Evolutionary conservation across 805 yeast species (phyloP), one percentile per base, ranked within the genome.

Genomic region (Soucietia sequanensis): DNA sequence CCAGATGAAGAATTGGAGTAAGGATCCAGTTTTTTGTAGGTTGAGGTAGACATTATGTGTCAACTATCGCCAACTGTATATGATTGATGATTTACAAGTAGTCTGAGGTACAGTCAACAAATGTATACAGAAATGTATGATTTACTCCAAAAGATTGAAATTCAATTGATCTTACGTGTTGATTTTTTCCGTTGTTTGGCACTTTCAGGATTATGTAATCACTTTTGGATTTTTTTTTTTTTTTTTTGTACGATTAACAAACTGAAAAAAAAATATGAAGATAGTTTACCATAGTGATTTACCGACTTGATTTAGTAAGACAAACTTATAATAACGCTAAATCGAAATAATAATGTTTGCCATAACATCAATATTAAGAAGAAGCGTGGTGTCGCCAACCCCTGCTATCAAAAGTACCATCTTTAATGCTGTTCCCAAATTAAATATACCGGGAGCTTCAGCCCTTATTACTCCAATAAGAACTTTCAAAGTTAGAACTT

Each of bases 401-500:
- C 36, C 30, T 27, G 30, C 30, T 8, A 16, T 34, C 10, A 37
- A 38, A 27, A 42, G 44, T 19, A 36, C 40, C 40, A 12, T 39
- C 30, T 26, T 31, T 25, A 34, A 35, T 31, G 40, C 41, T 23
- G 35, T 43, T 23, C 52, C 48, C 27, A 46, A 33, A 27, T 28
- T 44, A 11, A 6, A 42, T 21, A 33, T 42, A 9, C 21, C 38
- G 17, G 23, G 16, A 12, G 19, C 35, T 4, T 32, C 46, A 11
- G 33, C 41, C 7, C 12, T 43, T 16, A 23, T 41, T 8, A 33
- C 29, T 14, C 44, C 54, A 7, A 39, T 60, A 11, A 78, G 97
- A 61, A 81, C 89, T 3, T 89, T 91, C 75, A 91, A 91, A 60
- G 95, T 89, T 30, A 81, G 91, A 61, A 80, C 97, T 4, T 78